Evolutionary conservation across 1,284 basidiomycete species (phyloP).

Genomic region (Puccinia triticina): DNA sequence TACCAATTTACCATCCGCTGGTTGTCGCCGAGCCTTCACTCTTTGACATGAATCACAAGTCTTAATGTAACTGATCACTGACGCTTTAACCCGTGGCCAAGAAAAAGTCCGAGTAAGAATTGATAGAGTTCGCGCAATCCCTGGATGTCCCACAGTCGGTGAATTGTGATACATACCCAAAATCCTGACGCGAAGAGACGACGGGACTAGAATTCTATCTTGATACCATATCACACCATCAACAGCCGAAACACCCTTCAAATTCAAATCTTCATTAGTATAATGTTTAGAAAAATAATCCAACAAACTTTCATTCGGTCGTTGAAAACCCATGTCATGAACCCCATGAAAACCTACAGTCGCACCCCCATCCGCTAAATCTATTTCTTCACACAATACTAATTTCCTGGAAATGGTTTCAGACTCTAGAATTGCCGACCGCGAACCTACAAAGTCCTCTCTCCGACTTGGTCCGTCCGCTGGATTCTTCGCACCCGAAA

Average conservation of each 20-base stretch:
- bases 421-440: no score
- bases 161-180: neutral
- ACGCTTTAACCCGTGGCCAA: slow-evolving; percentile 16
- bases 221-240: slow-evolving; percentile 12
- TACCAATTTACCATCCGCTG: neutral
- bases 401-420: neutral
- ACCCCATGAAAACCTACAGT: neutral
- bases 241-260: neutral
- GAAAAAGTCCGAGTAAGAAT: slow-evolving; percentile 13
- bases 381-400: neutral
- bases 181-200: neutral
- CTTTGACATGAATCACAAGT: slow-evolving; percentile 18
- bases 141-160: neutral
- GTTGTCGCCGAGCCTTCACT: neutral
- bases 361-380: no score
- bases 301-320: no score
- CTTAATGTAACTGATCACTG: neutral
- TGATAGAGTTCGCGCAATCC: no score
- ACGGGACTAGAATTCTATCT: neutral
- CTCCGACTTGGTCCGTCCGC: slow-evolving; percentile 8
- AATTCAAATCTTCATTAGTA: neutral
- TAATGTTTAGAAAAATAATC: neutral
- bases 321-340: neutral
- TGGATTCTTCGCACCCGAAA: slow-evolving; percentile 2
- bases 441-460: neutral